Evolutionary conservation across 1,284 basidiomycete species (phyloP).

Genomic region (Hortiboletus rubellus): DNA sequence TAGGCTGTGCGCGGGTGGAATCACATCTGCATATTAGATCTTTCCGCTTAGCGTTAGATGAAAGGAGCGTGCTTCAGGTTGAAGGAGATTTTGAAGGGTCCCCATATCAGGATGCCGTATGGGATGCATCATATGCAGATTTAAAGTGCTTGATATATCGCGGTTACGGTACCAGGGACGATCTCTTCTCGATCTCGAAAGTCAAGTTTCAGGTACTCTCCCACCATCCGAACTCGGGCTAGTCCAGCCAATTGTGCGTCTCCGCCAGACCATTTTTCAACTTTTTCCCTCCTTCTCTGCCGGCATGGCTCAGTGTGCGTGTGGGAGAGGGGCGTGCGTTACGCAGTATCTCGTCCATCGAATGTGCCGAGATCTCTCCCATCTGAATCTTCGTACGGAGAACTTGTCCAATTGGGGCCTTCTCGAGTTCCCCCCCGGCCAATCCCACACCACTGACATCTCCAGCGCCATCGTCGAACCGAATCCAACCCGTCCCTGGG

Average conservation of each 20-base stretch:
- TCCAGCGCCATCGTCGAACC: constrained; percentile 36
- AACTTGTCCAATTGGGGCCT: constrained; percentile 26
- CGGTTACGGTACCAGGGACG: constrained; percentile 38
- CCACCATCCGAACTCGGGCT: constrained; percentile 30
- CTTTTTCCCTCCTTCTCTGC: constrained; percentile 20
- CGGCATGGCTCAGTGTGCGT: constrained; percentile 28
- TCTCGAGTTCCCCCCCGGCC: constrained; percentile 32
- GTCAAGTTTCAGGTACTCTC: constrained; percentile 39
- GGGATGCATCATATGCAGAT: constrained; percentile 37
- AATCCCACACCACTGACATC: constrained; percentile 34
- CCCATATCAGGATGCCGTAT: constrained; percentile 38
- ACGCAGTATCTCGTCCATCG: constrained; percentile 23
- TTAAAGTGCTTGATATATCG: constrained; percentile 37
- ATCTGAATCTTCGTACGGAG: constrained; percentile 31
- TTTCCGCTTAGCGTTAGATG: constrained; percentile 41
- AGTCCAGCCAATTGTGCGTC: constrained; percentile 27
- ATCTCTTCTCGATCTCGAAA: constrained; percentile 39
- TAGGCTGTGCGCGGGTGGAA: constrained; percentile 31
- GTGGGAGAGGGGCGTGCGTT: constrained; percentile 19
- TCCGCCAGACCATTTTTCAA: constrained; percentile 26
- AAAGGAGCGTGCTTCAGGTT: constrained; percentile 34
- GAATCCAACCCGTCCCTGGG: constrained; percentile 23
- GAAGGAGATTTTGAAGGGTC: constrained; percentile 23
- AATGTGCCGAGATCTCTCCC: constrained; percentile 23
- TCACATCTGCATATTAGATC: constrained; percentile 36